Conservation (phyloP, 495 filamentous ascomycete species). For the Thozetella sp. region DNA sequence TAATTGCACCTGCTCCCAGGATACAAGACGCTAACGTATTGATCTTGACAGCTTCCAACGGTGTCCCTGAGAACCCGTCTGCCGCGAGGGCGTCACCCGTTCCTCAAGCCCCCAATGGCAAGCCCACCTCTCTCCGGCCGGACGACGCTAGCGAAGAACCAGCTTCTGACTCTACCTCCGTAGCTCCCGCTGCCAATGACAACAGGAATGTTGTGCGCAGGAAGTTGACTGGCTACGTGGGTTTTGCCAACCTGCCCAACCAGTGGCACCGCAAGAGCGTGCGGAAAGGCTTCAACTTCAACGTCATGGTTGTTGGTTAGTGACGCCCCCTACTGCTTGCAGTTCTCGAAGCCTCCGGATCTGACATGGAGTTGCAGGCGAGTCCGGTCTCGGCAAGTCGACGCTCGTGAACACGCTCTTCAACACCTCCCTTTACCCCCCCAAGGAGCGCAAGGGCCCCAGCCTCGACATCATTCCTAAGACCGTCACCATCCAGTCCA, state of each 20-base stretch:
- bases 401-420: slow-evolving; percentile 99
- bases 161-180: slow-evolving; percentile 79
- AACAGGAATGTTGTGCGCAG: slow-evolving; percentile 97
- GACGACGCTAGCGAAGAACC: slow-evolving; percentile 55
- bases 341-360: neutral
- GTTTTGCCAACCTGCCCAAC: slow-evolving; percentile 98
- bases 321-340: slow-evolving; percentile 17
- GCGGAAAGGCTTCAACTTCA: slow-evolving; percentile 99
- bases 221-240: slow-evolving; percentile 97
- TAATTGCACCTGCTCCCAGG: neutral
- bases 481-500: slow-evolving; percentile 97
- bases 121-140: slow-evolving; percentile 49
- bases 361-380: slow-evolving; percentile 60
- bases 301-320: slow-evolving; percentile 99
- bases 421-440: slow-evolving; percentile 98
- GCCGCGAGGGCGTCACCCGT: slow-evolving; percentile 29
- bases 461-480: slow-evolving; percentile 98
- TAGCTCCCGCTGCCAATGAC: slow-evolving; percentile 76
- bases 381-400: slow-evolving; percentile 98
- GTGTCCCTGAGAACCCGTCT: slow-evolving; percentile 29
- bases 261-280: slow-evolving; percentile 99
- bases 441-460: slow-evolving; percentile 95
- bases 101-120: slow-evolving; percentile 44
- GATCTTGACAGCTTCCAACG: slow-evolving; percentile 48
- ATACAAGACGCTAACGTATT: slow-evolving; percentile 24